Base-by-base conservation (phyloP, 1,284 basidiomycete species). In the Rhodofomes roseus region DNA sequence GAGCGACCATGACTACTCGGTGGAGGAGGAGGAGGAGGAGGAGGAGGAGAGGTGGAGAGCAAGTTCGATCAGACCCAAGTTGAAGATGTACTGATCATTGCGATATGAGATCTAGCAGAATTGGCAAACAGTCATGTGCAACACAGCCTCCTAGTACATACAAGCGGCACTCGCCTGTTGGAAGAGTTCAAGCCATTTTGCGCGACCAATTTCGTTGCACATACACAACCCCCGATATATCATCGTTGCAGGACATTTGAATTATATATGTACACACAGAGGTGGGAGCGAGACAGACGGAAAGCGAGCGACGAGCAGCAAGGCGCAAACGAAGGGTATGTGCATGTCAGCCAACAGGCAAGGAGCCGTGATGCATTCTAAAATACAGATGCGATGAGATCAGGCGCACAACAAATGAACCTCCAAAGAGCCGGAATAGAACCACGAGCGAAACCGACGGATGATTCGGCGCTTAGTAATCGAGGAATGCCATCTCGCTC, bases 401-500 rank as follows among this genome's bases (percentile, higher is more conserved):
- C 46, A 27, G 25, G 29, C 46, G 4, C 12, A 22, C 46, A 27
- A 16, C 23, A 16, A 29, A 3, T 16, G 25, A 29, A 48, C 46
- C 46, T 48, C 46, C 46, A 48, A 22, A 48, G 25, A 29, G 14
- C 46, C 2, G 29, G 25, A 12, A 48, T 27, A 48, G 11, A 23
- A 48, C 16, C 22, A 8, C 5, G n/a, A 27, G 23, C 44, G 16
- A 23, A 11, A 23, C 12, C 22, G 22, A 12, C 23, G 37, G 12
- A 18, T 11, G 29, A 29, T 18, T 18, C 31, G 23, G 23, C 29
- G 22, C 39, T 56, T 40, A 61, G 46, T 56, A 59, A 41, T 79
- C 77, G 66, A 89, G 72, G 69, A 89, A 90, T 60, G 86, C 87
- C 67, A 89, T 71, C 75, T 89, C 88, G 58, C 83, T 83, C 75